Base-by-base conservation (phyloP, 2,329 filamentous ascomycete genomes). In the Rutstroemia sp. region DNA sequence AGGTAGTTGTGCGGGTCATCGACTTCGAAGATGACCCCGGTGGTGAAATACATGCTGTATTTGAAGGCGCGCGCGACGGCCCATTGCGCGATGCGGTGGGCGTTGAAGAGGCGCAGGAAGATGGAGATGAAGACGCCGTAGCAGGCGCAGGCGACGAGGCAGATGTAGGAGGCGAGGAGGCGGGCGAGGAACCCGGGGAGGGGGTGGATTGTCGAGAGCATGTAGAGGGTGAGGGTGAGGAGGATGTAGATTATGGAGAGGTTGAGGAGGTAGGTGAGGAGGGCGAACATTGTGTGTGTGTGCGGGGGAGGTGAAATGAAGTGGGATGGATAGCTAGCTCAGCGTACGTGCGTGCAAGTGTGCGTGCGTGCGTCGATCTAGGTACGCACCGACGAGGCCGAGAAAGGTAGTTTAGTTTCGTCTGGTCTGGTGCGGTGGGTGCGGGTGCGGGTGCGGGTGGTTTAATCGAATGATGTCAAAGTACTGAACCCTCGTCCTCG, bases 21-120 rank as follows among this genome's bases (percentile, higher is more conserved):
- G 50, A 96, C 73, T 60, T 81, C 78, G 69, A 97, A 96, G 58
- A 78, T 80, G 49, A 96, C 79, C 58, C 92, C 92, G 0, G 90
- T 91, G 48, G 82, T 80, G 47, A 80, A 71, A 64, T 78, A 78
- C 87, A 96, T 95, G 63, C 81, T 70, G 74, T 82, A 88, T 71
- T 92, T 88, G 79, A 96, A 97, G 61, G 79, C 73, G 59, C 91
- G 83, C 7, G 77, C 94, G 9, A 83, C 83, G 41, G 89, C 83
- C 89, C 91, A 97, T 77, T 97, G 94, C 27, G 88, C 82, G 61
- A 90, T 82, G 55, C 87, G 84, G 58, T 84, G 84, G 65, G 87
- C 82, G 58, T 91, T 91, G 49, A 84, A 64, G 16, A 88, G 65
- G 48, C 87, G 84, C 60, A 97, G 79, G 58, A 82, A 66, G 59